phyloP scores from a whole-genome alignment of 2,329 filamentous ascomycete species.

The Neurospora sp. region DNA sequence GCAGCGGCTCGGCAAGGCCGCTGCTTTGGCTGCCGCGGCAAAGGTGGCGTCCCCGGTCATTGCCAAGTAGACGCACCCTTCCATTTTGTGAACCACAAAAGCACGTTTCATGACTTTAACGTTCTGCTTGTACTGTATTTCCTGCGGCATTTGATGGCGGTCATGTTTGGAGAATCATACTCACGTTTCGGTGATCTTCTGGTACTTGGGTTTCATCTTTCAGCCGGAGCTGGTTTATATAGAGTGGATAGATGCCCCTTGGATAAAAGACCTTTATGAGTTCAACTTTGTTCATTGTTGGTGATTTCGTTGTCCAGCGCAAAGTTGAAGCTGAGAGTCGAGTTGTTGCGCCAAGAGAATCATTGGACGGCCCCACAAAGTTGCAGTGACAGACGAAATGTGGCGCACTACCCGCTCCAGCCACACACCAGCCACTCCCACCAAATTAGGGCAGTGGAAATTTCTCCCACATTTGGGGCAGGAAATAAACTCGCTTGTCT shows the following conservation, averaged over 20 bases:
- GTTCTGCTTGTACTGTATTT: background rate
- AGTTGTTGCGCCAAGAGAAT: background rate
- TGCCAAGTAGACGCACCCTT: constrained; percentile 18
- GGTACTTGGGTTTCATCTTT: background rate
- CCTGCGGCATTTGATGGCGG: background rate
- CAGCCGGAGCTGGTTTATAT: background rate
- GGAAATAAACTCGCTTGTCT: constrained; percentile 15
- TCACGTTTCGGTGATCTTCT: background rate
- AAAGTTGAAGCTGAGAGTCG: background rate
- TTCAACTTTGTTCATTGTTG: background rate
- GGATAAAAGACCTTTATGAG: background rate
- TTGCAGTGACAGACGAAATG: background rate
- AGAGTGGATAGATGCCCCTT: background rate
- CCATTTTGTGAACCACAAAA: background rate
- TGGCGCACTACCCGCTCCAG: constrained; percentile 8
- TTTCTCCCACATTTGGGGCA: constrained; percentile 17
- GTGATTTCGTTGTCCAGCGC: background rate
- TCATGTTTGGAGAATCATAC: background rate
- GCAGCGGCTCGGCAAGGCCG: constrained; percentile 58
- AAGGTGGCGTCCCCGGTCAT: constrained; percentile 27
- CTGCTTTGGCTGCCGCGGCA: constrained; percentile 52
- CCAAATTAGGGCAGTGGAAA: constrained; percentile 17
- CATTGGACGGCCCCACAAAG: background rate
- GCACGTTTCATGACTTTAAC: background rate
- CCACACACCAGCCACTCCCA: constrained; percentile 13